Percentiles rank a stretch among this genome's conserved stretches.
Conservation (phyloP, 2,329 filamentous ascomycete genomes). For the Polytolypa hystricis region DNA sequence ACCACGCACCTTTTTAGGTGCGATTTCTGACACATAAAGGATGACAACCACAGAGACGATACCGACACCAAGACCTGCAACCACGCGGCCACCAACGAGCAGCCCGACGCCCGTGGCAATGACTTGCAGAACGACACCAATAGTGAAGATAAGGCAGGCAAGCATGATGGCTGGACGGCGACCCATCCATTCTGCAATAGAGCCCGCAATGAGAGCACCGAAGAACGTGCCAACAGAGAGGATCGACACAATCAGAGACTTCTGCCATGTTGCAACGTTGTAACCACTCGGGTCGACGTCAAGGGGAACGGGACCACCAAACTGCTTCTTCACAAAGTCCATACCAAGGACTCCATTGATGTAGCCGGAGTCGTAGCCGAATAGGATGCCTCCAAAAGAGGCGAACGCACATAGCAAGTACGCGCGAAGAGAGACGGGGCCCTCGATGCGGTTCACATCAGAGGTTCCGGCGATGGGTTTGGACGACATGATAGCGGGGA, state of each 20-base stretch:
- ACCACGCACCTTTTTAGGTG: slow-evolving; percentile 31
- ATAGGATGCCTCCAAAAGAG: slow-evolving; percentile 49
- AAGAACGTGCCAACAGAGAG: slow-evolving; percentile 69
- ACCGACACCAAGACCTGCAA: slow-evolving; percentile 32
- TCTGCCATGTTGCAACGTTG: slow-evolving; percentile 19
- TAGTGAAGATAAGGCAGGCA: slow-evolving; percentile 50
- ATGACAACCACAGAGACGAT: slow-evolving; percentile 30
- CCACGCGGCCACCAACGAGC: slow-evolving; percentile 28
- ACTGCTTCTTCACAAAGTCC: slow-evolving; percentile 20
- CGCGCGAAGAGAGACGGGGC: slow-evolving; percentile 57
- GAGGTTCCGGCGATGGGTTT: slow-evolving; percentile 19
- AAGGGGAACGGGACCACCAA: slow-evolving; percentile 7
- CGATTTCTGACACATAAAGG: slow-evolving; percentile 27
- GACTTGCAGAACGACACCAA: slow-evolving; percentile 47
- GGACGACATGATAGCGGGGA: slow-evolving; percentile 1
- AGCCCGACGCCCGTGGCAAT: slow-evolving; percentile 49
- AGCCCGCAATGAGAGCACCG: slow-evolving; percentile 52
- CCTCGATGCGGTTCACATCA: slow-evolving; percentile 52
- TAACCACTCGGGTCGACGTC: slow-evolving; percentile 10
- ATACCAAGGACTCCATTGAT: slow-evolving; percentile 32
- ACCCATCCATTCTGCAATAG: slow-evolving; percentile 54
- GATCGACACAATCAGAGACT: slow-evolving; percentile 61
- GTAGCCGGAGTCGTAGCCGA: slow-evolving; percentile 33
- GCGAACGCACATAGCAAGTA: slow-evolving; percentile 61
- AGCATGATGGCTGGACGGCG: slow-evolving; percentile 53